These are phyloP conservation scores for Aureobasidium sp. DNA, from an alignment of 2,329 filamentous ascomycete genomes.

Conservation along the genomic window DNA sequence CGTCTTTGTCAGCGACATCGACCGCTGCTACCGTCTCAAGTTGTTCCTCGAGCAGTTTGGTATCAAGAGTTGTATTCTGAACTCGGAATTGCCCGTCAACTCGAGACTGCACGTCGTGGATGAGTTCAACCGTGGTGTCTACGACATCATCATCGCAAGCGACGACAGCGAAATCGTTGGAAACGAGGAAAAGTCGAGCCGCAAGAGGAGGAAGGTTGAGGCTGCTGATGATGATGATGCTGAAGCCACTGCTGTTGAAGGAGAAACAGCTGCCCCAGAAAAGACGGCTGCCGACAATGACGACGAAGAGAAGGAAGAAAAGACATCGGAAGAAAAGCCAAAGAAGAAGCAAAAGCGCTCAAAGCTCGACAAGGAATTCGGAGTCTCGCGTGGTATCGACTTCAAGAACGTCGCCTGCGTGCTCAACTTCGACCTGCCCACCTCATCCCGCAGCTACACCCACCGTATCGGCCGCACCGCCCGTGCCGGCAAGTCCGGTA, in stretches of 20 bases:
- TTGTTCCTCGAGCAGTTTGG: constrained; percentile 96
- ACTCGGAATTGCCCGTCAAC: constrained; percentile 90
- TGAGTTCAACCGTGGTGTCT: constrained; percentile 93
- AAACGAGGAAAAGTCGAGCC: constrained; percentile 40
- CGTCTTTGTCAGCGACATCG: constrained; percentile 77
- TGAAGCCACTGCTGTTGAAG: constrained; percentile 18
- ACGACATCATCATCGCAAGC: constrained; percentile 95
- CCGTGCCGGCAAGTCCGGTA: constrained; percentile 81
- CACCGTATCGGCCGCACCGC: constrained; percentile 93
- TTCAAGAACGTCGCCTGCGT: constrained; percentile 93
- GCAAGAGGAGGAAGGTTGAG: constrained; percentile 22
- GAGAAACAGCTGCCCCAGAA: constrained; percentile 19
- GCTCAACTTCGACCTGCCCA: constrained; percentile 92
- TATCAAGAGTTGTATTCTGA: constrained; percentile 85
- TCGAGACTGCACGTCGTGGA: constrained; percentile 90
- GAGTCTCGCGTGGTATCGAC: constrained; percentile 91
- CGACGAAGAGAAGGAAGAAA: constrained; percentile 29
- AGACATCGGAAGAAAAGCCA: constrained; percentile 27
- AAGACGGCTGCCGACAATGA: constrained; percentile 20
- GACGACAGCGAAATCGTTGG: constrained; percentile 84
- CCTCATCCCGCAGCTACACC: constrained; percentile 84
- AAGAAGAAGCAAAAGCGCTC: constrained; percentile 54
- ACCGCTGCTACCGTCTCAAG: constrained; percentile 84
- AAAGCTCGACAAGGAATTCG: constrained; percentile 75
- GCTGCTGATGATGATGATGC: constrained; percentile 13